phyloP scores from a whole-genome alignment of 345 rosid species.

The Kernera saxatilis region DNA sequence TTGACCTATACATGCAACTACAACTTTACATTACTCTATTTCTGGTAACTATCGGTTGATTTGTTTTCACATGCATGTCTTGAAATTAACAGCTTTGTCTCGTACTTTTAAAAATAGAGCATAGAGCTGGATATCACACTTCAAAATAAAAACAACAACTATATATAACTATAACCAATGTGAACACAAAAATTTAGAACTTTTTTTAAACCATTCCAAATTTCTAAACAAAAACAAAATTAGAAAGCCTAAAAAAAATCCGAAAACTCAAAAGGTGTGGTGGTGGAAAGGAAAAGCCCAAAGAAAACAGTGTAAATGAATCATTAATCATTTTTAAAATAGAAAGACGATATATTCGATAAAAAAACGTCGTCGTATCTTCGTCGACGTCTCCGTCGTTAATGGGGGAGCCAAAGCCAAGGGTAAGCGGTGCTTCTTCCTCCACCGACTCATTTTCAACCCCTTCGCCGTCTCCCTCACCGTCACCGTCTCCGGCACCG shows the following conservation, averaged over 20 bases:
- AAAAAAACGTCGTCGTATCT: constrained; percentile 11
- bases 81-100: constrained; percentile 1
- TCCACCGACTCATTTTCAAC: constrained; percentile 18
- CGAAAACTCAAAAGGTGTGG: constrained; percentile 13
- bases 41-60: constrained; percentile 6
- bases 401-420: constrained; percentile 57
- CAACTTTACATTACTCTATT: neutral
- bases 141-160: neutral
- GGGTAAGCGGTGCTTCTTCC: constrained; percentile 24
- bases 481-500: constrained; percentile 23
- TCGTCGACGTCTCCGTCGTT: constrained; percentile 24
- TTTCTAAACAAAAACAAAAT: neutral
- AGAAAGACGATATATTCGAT: neutral
- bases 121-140: constrained; percentile 23
- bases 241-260: neutral
- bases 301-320: neutral
- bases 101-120: constrained; percentile 24
- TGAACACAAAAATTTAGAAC: constrained; percentile 20
- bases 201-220: constrained; percentile 4
- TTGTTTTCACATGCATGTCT: constrained; percentile 7
- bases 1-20: neutral
- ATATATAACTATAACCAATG: constrained; percentile 21
- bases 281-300: neutral
- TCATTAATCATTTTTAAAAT: neutral
- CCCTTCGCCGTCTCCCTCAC: constrained; percentile 27